A percentile compares a stretch with the other conserved stretches of the same genome.
Conservation (phyloP, 2,329 filamentous ascomycete species). For the Chrysosporium queenslandicum region DNA sequence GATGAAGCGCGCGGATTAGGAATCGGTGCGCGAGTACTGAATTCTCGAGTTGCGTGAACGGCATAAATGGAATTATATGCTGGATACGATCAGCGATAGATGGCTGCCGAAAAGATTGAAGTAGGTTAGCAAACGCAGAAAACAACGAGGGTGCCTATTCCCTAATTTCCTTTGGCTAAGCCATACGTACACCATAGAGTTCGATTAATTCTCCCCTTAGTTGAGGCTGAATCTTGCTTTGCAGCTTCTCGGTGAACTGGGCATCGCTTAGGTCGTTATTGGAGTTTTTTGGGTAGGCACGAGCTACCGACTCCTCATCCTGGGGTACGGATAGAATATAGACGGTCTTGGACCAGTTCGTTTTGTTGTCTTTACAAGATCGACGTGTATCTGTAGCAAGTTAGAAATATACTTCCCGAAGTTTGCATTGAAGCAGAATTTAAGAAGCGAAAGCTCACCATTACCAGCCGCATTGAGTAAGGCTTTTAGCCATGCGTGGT, state of each 20-base stretch:
- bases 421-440: not conserved
- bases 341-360: conserved; percentile 29
- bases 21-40: conserved; percentile 38
- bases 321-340: conserved; percentile 31
- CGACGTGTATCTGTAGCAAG: not conserved
- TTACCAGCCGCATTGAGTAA: not conserved
- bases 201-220: conserved; percentile 10
- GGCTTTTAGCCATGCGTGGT: not conserved
- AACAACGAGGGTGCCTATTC: not conserved
- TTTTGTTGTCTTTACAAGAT: not conserved
- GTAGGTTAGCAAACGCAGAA: not conserved
- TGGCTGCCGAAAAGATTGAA: conserved; percentile 19
- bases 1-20: conserved; percentile 25
- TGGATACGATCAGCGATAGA: conserved; percentile 38
- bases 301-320: conserved; percentile 16
- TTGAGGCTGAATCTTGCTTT: not conserved
- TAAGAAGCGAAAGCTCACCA: conserved; percentile 3
- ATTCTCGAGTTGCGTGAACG: conserved; percentile 33
- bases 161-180: not conserved
- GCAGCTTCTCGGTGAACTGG: not conserved
- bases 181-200: conserved; percentile 11
- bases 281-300: not conserved
- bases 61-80: conserved; percentile 36
- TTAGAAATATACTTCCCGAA: not conserved
- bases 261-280: not conserved